Percentiles rank a stretch among this genome's conserved stretches.
phyloP scores from a whole-genome alignment of 371 early-diverging fungal genomes.

The Mortierella sp. region DNA sequence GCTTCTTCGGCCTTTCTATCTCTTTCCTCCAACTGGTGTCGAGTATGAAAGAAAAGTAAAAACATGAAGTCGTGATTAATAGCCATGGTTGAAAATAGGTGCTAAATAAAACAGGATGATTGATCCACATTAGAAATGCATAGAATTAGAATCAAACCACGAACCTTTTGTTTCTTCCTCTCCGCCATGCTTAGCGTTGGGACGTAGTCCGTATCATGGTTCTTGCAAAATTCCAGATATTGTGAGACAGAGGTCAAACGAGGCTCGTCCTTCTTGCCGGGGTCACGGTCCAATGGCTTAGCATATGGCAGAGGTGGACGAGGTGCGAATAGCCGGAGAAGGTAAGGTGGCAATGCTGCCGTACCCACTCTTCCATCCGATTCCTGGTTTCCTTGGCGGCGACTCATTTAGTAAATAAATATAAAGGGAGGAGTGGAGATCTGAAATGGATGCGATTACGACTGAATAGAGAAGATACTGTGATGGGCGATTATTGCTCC shows the following conservation, averaged over 20 bases:
- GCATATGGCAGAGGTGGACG: conserved; percentile 85
- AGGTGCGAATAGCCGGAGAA: conserved; percentile 92
- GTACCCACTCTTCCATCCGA: conserved; percentile 45
- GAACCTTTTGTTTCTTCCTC: conserved; percentile 76
- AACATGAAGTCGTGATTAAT: neutral
- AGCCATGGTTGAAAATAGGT: neutral
- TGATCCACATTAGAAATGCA: neutral
- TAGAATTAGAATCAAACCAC: neutral
- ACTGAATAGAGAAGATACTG: neutral
- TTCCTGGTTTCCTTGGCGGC: conserved; percentile 41
- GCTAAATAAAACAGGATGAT: neutral
- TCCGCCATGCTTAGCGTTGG: conserved; percentile 81
- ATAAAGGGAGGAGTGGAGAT: neutral
- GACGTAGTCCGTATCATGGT: conserved; percentile 81
- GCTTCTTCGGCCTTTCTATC: conserved; percentile 70
- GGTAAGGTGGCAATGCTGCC: conserved; percentile 79
- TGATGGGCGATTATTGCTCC: no score
- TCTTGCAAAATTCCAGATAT: conserved; percentile 68
- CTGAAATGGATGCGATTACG: neutral
- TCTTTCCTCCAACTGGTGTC: conserved; percentile 63
- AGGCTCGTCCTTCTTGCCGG: conserved; percentile 73
- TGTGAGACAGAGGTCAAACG: conserved; percentile 75
- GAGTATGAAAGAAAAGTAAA: neutral
- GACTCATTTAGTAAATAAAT: conserved; percentile 29
- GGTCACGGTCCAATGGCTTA: conserved; percentile 83